Base-by-base conservation (phyloP, 441 rosid species). In the Omphalea diandra region DNA sequence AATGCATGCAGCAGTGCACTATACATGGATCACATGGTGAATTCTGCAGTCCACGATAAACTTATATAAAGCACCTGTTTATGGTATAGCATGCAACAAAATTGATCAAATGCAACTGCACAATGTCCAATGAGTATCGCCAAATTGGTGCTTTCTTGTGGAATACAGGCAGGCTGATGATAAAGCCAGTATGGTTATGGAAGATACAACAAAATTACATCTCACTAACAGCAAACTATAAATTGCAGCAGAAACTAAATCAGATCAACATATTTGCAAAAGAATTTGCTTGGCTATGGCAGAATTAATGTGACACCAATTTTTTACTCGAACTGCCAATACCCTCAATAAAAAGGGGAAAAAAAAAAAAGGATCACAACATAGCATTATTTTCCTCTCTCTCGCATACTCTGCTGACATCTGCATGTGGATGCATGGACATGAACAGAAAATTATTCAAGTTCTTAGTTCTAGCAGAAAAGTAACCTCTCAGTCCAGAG, bases 11-110 rank as follows among this genome's bases (percentile, higher is more conserved):
- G 75, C 99, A 92, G 67, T 94, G 99, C 68, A 90, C 98, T 79
- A 94, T 40, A 77, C 98, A 94, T n/a, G 93, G 99, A 67, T 94
- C 91, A 65, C 99, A 94, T 0, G 98, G 99, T 3, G 97, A 84
- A 78, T 90, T 84, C 97, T 94, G 83, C 79, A 76, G 55, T 26
- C 17, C 56, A 47, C 41, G 71, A 72, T n/a, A n/a, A n/a, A n/a
- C n/a, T n/a, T 3, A 8, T 43, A 17, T 2, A 1, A 3, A 27
- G 14, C 29, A 31, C 40, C 56, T 47, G 29, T 24, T 46, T 44
- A 64, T 17, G 46, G 20, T 44, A 64, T 17, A 64, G 20, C 38
- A 31, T 27, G 24, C 15, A 32, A 47, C 2, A 0, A 27, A 56
- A 10, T 14, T 53, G 15, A 18, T 11, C 17, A 32, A 65, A 55